phyloP scores from a whole-genome alignment of 1,139 yeast genomes.

The Geotrichum aggregatum region DNA sequence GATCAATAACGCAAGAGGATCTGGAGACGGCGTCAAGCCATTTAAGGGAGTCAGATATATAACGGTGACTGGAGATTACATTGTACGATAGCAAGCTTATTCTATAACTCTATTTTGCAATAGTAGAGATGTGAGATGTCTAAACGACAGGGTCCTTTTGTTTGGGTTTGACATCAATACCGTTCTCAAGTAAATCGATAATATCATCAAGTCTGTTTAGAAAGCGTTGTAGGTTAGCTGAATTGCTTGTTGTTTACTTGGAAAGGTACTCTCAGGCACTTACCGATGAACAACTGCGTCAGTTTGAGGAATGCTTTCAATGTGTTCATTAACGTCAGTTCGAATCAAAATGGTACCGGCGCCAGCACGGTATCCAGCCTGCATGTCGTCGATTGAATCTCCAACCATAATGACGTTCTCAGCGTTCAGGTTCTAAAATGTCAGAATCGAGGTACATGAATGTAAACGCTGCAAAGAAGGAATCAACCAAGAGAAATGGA shows the following conservation, averaged over 20 bases:
- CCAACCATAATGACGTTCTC: slow-evolving; percentile 60
- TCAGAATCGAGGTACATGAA: no score
- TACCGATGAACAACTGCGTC: slow-evolving; percentile 42
- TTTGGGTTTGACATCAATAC: slow-evolving; percentile 33
- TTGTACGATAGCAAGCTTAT: slow-evolving; percentile 40
- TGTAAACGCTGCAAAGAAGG: no score
- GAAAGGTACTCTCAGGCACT: slow-evolving; percentile 14
- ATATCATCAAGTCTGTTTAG: slow-evolving; percentile 42
- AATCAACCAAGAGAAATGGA: no score
- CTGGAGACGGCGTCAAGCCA: slow-evolving; percentile 64
- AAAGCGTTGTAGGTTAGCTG: background rate
- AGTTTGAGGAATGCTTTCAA: slow-evolving; percentile 40
- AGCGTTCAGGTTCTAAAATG: slow-evolving; percentile 36
- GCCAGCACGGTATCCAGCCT: slow-evolving; percentile 56
- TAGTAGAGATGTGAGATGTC: background rate
- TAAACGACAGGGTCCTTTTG: slow-evolving; percentile 12
- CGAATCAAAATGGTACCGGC: slow-evolving; percentile 50
- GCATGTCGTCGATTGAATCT: slow-evolving; percentile 62
- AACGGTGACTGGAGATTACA: slow-evolving; percentile 60
- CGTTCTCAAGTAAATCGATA: slow-evolving; percentile 40
- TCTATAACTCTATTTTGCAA: background rate
- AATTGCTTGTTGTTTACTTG: background rate
- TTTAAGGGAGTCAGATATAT: slow-evolving; percentile 89
- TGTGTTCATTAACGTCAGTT: slow-evolving; percentile 46
- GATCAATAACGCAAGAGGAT: slow-evolving; percentile 55